Base-by-base conservation (phyloP, 1,284 basidiomycete genomes). In the Leccinum cinnamomeum region DNA sequence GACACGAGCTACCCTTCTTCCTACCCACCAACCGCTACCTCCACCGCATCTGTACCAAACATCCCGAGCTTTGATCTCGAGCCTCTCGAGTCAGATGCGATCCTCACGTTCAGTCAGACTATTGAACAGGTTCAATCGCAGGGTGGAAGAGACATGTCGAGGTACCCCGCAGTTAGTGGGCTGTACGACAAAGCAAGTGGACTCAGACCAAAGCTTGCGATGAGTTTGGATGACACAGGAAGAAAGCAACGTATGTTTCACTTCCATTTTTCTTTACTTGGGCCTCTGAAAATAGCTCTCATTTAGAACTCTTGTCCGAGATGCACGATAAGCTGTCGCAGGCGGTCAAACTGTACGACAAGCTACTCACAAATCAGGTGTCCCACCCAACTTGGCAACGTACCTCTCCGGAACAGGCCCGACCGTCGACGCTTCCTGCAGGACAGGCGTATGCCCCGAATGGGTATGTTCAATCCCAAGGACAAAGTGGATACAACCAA, bases 241-340 rank as follows among this genome's bases (percentile, higher is more conserved):
- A 84, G 92, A 70, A 95, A 97, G 84, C 91, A 95, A 78, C 82
- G 91, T 88, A 70, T 75, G 91, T 88, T 1, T 41, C 39, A 1
- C 3, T 55, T 51, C 5, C 12, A 12, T 56, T 18, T 5, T 7
- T 35, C 6, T 11, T 2, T 37, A 2, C n/a, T 44, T 7, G 20
- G 50, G 51, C 16, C 8, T 35, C n/a, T 1, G 30, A 2, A 53
- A 11, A 10, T 48, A 10, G 4, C 5, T 35, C 30, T 57, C n/a
- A 30, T 30, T 30, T 30, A 30, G 94, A 94, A 73, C 82, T 94
- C 71, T 79, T 98, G 18, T 81, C 87, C 7, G 94, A 96, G 57
- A 97, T 98, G 95, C 92, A 98, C 71, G 90, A 91, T 63, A 96
- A 97, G 75, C 81, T 98, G 3, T 92, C 93, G 0, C 35, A 97